These are phyloP conservation scores for Mycena amicta DNA, from an alignment of 768 basidiomycete species.

Conservation along the genomic window DNA sequence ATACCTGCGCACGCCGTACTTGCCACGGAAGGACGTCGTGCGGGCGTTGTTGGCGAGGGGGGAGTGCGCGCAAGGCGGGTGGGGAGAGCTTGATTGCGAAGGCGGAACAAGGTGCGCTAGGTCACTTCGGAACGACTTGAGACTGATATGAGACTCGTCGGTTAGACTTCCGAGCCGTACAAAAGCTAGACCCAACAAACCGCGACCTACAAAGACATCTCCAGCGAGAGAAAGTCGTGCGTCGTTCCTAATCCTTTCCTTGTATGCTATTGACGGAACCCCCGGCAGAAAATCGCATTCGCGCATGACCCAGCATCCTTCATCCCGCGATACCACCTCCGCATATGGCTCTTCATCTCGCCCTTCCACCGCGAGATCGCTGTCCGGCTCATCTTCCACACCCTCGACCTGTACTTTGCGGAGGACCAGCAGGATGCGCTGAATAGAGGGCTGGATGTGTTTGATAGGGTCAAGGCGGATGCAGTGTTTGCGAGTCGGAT, in stretches of 20 bases:
- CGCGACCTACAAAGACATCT: slow-evolving; percentile 52
- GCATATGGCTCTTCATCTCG: slow-evolving; percentile 70
- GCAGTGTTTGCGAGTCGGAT: slow-evolving; percentile 70
- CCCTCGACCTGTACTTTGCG: slow-evolving; percentile 67
- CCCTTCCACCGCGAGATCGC: slow-evolving; percentile 66
- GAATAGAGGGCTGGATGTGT: slow-evolving; percentile 65
- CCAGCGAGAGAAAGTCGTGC: slow-evolving; percentile 50
- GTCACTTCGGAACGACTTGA: no score
- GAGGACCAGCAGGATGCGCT: slow-evolving; percentile 59
- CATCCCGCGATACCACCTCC: slow-evolving; percentile 66
- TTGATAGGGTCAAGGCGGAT: slow-evolving; percentile 67
- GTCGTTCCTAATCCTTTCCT: no score
- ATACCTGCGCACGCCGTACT: no score
- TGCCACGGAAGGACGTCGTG: no score
- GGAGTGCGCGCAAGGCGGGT: no score
- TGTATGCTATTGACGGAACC: no score
- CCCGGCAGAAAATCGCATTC: slow-evolving; percentile 48
- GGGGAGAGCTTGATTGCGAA: no score
- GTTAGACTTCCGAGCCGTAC: slow-evolving; percentile 65
- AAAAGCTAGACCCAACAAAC: slow-evolving; percentile 59
- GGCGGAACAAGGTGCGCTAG: no score
- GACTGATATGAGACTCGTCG: no score
- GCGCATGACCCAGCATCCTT: slow-evolving; percentile 46
- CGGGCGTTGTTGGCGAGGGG: no score
- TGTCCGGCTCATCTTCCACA: slow-evolving; percentile 64